Percentiles rank a stretch among this genome's conserved stretches.
phyloP scores from a whole-genome alignment of 2,329 filamentous ascomycete species.

The Penicillium capsulatum region DNA sequence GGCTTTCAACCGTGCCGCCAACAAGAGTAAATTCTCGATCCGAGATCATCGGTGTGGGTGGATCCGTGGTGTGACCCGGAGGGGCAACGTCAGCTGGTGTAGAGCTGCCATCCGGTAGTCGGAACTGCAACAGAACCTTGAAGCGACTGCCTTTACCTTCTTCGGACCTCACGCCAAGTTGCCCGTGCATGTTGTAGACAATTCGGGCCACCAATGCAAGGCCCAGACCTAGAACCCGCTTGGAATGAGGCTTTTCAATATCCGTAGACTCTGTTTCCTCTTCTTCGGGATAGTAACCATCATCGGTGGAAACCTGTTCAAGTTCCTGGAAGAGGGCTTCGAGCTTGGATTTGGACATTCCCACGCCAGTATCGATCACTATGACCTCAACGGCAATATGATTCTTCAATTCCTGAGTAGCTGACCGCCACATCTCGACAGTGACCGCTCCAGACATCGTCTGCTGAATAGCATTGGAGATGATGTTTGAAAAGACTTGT shows the following conservation, averaged over 20 bases:
- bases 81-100: neutral
- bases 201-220: constrained; percentile 85
- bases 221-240: constrained; percentile 67
- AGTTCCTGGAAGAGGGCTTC: constrained; percentile 60
- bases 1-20: constrained; percentile 20
- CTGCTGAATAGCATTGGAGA: constrained; percentile 78
- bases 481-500: constrained; percentile 77
- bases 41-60: constrained; percentile 22
- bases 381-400: constrained; percentile 68
- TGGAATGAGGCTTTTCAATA: constrained; percentile 9
- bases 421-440: constrained; percentile 62
- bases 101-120: constrained; percentile 47
- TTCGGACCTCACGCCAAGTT: constrained; percentile 78
- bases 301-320: constrained; percentile 61
- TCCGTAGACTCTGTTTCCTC: neutral
- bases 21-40: constrained; percentile 40
- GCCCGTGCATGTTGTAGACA: constrained; percentile 85
- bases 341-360: constrained; percentile 55
- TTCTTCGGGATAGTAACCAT: constrained; percentile 38
- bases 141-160: constrained; percentile 78
- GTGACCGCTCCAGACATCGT: constrained; percentile 64
- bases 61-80: constrained; percentile 21
- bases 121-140: constrained; percentile 72
- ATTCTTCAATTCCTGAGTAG: constrained; percentile 44
- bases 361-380: constrained; percentile 70